Evolutionary conservation across 202 grass and related monocot species (phyloP), one percentile per base, ranked within the genome.

Genomic region (Setaria viridis): DNA sequence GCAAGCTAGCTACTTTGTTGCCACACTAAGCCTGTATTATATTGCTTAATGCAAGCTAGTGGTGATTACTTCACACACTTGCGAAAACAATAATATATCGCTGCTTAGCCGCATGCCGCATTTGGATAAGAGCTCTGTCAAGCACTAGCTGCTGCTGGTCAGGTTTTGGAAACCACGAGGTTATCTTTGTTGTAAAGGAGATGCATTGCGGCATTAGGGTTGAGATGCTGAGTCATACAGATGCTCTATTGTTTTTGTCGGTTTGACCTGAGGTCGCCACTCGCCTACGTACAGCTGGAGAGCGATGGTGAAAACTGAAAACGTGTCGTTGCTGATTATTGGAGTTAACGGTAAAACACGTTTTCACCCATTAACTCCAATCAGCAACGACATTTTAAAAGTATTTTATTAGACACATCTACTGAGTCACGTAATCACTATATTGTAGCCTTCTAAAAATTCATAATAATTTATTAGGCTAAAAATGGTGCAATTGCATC

Each of bases 81-180:
- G 79, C 49, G 62, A 48, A 48, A 32, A 55, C 7, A 76, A 84
- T 56, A 87, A 62, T 9, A 53, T 45, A 76, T 86, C 72, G 7
- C 9, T 37, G 67, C 76, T 85, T 91, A 88, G 79, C 85, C 19
- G 63, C 62, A 71, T 66, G 6, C 70, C 65, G 29, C 33, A 77
- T 29, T 66, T 20, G 32, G 81, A 47, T 72, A 76, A 70, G 2
- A 59, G 25, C 65, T 71, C 81, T 71, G 64, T 25, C 45, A 66
- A 13, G 81, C 89, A 91, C 77, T 85, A 88, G 69, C 77, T 34
- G 25, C 54, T 87, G 89, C 76, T 70, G 69, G 85, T 75, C 80
- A 62, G 39, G 68, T 84, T 84, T 84, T 80, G 64, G 81, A 87
- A 87, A 87, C 85, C 53, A 54, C 51, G 4, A 87, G 63, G 89